Percentiles rank a stretch among this genome's conserved stretches.
These are phyloP conservation scores for Grammothele lineata DNA, from an alignment of 768 basidiomycete genomes.

Conservation along the genomic window DNA sequence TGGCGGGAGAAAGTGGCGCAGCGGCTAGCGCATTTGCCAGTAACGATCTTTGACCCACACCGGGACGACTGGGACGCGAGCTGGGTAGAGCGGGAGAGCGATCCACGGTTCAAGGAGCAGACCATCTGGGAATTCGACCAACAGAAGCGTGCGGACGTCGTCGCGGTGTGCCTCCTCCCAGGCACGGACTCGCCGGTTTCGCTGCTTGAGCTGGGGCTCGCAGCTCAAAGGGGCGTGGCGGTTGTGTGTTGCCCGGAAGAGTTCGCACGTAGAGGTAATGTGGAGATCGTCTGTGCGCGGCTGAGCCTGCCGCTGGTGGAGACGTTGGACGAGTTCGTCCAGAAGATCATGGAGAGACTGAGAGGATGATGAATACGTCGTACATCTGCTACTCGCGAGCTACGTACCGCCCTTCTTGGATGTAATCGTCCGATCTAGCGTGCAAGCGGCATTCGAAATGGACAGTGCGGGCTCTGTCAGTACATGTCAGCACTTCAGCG, in stretches of 20 bases:
- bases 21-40: not conserved
- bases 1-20: not conserved
- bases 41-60: not conserved
- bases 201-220: constrained; percentile 3
- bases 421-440: no score
- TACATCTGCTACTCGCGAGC: no score
- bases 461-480: no score
- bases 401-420: no score
- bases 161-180: not conserved
- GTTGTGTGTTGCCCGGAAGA: constrained; percentile 1
- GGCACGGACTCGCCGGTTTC: not conserved
- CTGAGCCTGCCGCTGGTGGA: not conserved
- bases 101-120: not conserved
- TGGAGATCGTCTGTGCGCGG: not conserved
- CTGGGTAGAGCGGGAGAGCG: not conserved
- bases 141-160: not conserved
- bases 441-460: no score
- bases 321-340: not conserved
- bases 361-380: not conserved
- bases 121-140: not conserved
- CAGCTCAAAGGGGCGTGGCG: not conserved
- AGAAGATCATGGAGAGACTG: not conserved
- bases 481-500: no score
- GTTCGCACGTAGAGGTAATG: not conserved
- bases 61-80: constrained; percentile 1